Conservation (phyloP, 2,329 filamentous ascomycete species). For the Verticillium dahliae region DNA sequence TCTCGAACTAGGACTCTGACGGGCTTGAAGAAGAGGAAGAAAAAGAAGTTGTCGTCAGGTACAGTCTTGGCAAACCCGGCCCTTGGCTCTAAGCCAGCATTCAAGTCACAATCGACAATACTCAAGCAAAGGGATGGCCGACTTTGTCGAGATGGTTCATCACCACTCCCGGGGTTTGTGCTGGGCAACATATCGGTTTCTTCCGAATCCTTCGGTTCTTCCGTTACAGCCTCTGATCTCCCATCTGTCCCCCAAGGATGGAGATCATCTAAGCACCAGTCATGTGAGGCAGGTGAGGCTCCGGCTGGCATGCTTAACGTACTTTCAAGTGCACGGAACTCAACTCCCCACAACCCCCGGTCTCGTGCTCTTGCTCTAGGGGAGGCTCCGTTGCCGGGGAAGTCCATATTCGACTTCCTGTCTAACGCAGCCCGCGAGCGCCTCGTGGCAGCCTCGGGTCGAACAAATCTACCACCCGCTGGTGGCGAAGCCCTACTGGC, state of each 20-base stretch:
- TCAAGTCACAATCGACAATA: constrained; percentile 54
- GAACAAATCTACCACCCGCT: constrained; percentile 68
- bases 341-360: constrained; percentile 62
- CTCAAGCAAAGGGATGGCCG: constrained; percentile 24
- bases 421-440: constrained; percentile 70
- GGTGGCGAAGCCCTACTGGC: constrained; percentile 66
- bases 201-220: constrained; percentile 31
- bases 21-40: constrained; percentile 73
- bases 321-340: constrained; percentile 59
- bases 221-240: constrained; percentile 48
- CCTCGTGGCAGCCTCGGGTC: constrained; percentile 70
- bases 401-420: constrained; percentile 94
- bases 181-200: constrained; percentile 50
- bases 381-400: constrained; percentile 73
- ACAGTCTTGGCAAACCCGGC: constrained; percentile 56
- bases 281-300: not conserved
- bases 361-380: constrained; percentile 67
- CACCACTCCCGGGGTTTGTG: constrained; percentile 75
- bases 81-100: constrained; percentile 62
- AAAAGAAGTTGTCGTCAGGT: constrained; percentile 44
- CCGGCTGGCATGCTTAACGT: not conserved
- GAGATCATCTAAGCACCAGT: constrained; percentile 48
- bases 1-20: constrained; percentile 79
- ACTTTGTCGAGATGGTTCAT: constrained; percentile 76
- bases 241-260: constrained; percentile 68